Base-by-base conservation (phyloP, 148 eudicot species). In the Linanthus parryae region DNA sequence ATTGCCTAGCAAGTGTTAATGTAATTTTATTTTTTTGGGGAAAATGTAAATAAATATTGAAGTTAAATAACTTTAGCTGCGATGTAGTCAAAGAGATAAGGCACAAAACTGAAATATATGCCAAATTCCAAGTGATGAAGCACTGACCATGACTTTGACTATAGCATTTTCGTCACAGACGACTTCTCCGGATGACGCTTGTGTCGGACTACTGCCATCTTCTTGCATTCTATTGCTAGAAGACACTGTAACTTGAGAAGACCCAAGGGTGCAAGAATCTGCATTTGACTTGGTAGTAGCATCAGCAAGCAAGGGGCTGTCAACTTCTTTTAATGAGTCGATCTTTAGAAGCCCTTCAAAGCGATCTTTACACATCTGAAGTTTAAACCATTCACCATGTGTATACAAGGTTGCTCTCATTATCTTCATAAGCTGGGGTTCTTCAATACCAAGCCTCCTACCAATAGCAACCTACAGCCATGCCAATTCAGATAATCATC, bases 81-180 rank as follows among this genome's bases (percentile, higher is more conserved):
- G n/a, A n/a, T n/a, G n/a, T n/a, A n/a, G n/a, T n/a, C n/a, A n/a
- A n/a, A n/a, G n/a, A n/a, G n/a, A n/a, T n/a, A n/a, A n/a, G n/a
- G n/a, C n/a, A n/a, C n/a, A n/a, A n/a, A n/a, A n/a, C n/a, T n/a
- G n/a, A n/a, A n/a, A n/a, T n/a, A n/a, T n/a, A n/a, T n/a, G n/a
- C n/a, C n/a, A n/a, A n/a, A n/a, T n/a, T n/a, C n/a, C n/a, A n/a
- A n/a, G n/a, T n/a, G n/a, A 39, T 18, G 21, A 43, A 38, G 11
- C 42, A 70, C 95, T 77, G 68, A 92, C 98, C 98, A 87, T 92
- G 46, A 92, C 98, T 84, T 87, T 87, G 8, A 87, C 73, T 24
- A 87, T 79, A 26, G 96, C 87, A 64, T 56, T 76, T 73, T 92
- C 90, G 64, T 92, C 96, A 24, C 69, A 82, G 24, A 38, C 59